phyloP scores from a whole-genome alignment of 2,329 filamentous ascomycete species.

The Epichloe festucae region DNA sequence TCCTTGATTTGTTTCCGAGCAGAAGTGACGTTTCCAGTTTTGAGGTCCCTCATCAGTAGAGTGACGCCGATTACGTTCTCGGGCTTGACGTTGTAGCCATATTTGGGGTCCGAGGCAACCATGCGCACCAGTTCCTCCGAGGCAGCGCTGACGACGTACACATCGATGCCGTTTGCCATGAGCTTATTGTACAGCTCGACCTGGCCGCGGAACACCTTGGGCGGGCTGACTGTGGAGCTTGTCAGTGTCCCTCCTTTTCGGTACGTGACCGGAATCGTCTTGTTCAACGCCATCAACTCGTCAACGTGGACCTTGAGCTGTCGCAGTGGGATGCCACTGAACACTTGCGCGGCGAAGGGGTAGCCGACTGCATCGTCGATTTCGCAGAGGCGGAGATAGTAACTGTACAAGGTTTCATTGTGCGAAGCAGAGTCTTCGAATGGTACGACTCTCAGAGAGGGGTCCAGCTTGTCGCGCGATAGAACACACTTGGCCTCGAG shows the following conservation, averaged over 20 bases:
- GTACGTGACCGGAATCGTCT: conserved; percentile 23
- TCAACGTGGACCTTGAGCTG: conserved; percentile 33
- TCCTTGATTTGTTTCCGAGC: conserved; percentile 27
- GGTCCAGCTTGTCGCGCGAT: conserved; percentile 27
- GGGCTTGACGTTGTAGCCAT: conserved; percentile 31
- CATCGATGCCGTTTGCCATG: conserved; percentile 28
- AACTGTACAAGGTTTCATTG: conserved; percentile 30
- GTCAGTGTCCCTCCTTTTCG: conserved; percentile 21
- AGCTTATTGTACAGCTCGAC: conserved; percentile 30
- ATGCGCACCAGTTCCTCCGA: conserved; percentile 32
- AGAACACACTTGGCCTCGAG: conserved; percentile 29
- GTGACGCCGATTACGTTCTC: conserved; percentile 32
- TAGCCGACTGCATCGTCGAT: conserved; percentile 29
- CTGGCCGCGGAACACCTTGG: conserved; percentile 26
- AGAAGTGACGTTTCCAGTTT: conserved; percentile 18
- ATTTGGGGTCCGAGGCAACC: conserved; percentile 30
- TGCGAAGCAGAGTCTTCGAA: conserved; percentile 26
- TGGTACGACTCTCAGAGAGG: conserved; percentile 25
- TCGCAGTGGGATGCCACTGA: conserved; percentile 27
- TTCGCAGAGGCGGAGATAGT: conserved; percentile 30
- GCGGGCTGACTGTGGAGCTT: conserved; percentile 17
- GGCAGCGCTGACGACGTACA: conserved; percentile 29
- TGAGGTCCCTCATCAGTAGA: conserved; percentile 21
- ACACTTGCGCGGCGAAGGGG: conserved; percentile 29
- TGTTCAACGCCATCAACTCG: conserved; percentile 30